These are phyloP conservation scores for Wickerhamiella spandovensis DNA, from an alignment of 805 yeast genomes.

Conservation along the genomic window DNA sequence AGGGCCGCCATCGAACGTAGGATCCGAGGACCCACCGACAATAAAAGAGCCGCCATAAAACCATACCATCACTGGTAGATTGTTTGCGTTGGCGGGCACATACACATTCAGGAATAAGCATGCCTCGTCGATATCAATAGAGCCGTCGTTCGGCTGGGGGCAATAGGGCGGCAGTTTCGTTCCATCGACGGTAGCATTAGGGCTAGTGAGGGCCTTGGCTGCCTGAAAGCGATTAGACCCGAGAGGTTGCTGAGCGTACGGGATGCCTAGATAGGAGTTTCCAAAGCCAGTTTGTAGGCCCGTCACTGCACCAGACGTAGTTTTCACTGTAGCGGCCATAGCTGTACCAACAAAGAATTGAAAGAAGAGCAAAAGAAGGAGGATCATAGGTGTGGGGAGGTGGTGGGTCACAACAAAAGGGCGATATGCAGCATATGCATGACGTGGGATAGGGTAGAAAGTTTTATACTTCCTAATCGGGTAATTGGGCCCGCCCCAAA, in stretches of 20 bases:
- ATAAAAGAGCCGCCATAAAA: conserved; percentile 28
- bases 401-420: neutral
- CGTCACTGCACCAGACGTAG: neutral
- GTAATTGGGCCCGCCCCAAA: too few species aligned
- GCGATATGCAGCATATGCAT: neutral
- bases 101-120: conserved; percentile 13
- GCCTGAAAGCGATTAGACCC: conserved; percentile 9
- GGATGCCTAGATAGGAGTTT: conserved; percentile 1
- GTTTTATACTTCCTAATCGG: neutral
- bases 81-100: conserved; percentile 4
- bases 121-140: conserved; percentile 10
- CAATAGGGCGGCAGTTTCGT: conserved; percentile 13
- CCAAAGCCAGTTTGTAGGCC: neutral
- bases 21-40: conserved; percentile 21
- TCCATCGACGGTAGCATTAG: conserved; percentile 1
- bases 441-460: neutral
- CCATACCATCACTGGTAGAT: conserved; percentile 23
- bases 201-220: conserved; percentile 7
- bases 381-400: neutral
- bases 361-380: neutral
- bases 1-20: conserved; percentile 17
- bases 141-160: conserved; percentile 3
- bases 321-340: neutral
- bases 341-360: neutral
- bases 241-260: conserved; percentile 12